Evolutionary conservation across 1,284 basidiomycete genomes (phyloP).

Genomic region (Ustilago cynodontis): DNA sequence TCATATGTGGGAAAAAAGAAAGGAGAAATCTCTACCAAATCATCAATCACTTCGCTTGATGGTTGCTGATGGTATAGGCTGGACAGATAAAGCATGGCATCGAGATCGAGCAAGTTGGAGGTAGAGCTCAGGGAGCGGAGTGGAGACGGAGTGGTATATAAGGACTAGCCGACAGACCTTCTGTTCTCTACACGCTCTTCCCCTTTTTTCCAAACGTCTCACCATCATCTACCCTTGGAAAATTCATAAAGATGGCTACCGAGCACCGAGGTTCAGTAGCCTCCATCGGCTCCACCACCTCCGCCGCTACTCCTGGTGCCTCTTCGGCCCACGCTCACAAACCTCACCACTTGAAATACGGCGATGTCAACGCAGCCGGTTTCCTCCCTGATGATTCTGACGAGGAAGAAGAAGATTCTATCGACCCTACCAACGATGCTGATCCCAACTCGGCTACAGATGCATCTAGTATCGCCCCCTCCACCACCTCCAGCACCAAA

Average conservation of each 20-base stretch:
- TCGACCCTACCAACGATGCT: not conserved
- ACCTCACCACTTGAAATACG: constrained; percentile 60
- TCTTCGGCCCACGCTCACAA: constrained; percentile 16
- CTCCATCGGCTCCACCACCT: constrained; percentile 12
- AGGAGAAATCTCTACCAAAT: too few relatives aligned
- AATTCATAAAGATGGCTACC: constrained; percentile 11
- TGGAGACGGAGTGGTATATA: not conserved
- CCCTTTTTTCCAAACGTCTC: not conserved
- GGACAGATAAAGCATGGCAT: too few relatives aligned
- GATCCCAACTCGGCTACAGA: not conserved
- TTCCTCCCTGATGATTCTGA: constrained; percentile 45
- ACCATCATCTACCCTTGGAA: not conserved
- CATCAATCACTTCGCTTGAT: too few relatives aligned
- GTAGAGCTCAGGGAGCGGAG: too few relatives aligned
- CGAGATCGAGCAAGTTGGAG: too few relatives aligned
- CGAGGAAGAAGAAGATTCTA: constrained; percentile 7
- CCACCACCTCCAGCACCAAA: constrained; percentile 7
- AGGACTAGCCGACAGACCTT: not conserved
- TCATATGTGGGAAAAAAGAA: too few relatives aligned
- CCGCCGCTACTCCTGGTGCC: not conserved
- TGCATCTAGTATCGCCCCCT: constrained; percentile 13
- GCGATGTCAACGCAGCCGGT: constrained; percentile 43
- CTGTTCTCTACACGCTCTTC: not conserved
- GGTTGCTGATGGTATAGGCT: too few relatives aligned
- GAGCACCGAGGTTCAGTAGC: constrained; percentile 30